These are phyloP conservation scores for Fusarium denticulatum DNA, from an alignment of 2,329 filamentous ascomycete species.

Conservation along the genomic window DNA sequence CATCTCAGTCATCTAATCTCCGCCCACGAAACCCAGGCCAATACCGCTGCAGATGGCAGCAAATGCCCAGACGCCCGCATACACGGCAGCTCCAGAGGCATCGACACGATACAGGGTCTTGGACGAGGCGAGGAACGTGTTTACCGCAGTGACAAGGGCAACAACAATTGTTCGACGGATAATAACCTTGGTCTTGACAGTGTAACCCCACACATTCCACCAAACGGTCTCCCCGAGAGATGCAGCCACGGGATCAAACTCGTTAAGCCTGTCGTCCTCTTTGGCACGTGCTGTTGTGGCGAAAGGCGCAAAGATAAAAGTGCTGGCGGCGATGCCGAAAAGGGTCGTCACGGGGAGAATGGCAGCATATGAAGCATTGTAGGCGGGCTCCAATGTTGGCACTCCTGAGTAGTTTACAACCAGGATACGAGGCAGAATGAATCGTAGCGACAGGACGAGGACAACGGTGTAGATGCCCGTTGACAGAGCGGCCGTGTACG, in stretches of 20 bases:
- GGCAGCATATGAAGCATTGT: slow-evolving; percentile 69
- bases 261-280: slow-evolving; percentile 58
- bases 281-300: slow-evolving; percentile 62
- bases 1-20: slow-evolving; percentile 47
- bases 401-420: slow-evolving; percentile 80
- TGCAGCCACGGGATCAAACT: slow-evolving; percentile 73
- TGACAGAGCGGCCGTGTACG: slow-evolving; percentile 74
- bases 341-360: slow-evolving; percentile 67
- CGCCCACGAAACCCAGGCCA: slow-evolving; percentile 61
- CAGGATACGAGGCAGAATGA: slow-evolving; percentile 77
- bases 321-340: slow-evolving; percentile 75
- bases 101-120: slow-evolving; percentile 77
- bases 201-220: slow-evolving; percentile 78
- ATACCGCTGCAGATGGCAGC: slow-evolving; percentile 69
- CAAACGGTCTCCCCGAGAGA: slow-evolving; percentile 75
- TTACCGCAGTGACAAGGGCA: slow-evolving; percentile 64
- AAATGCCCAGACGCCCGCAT: slow-evolving; percentile 78
- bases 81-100: slow-evolving; percentile 73
- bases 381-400: slow-evolving; percentile 72
- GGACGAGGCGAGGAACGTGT: slow-evolving; percentile 71
- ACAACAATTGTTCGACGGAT: slow-evolving; percentile 71
- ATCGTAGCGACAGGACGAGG: slow-evolving; percentile 74
- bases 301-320: slow-evolving; percentile 80
- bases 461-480: slow-evolving; percentile 79
- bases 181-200: slow-evolving; percentile 68